Conservation (phyloP, 345 rosid genomes). For the Arabidopsis suecica region DNA sequence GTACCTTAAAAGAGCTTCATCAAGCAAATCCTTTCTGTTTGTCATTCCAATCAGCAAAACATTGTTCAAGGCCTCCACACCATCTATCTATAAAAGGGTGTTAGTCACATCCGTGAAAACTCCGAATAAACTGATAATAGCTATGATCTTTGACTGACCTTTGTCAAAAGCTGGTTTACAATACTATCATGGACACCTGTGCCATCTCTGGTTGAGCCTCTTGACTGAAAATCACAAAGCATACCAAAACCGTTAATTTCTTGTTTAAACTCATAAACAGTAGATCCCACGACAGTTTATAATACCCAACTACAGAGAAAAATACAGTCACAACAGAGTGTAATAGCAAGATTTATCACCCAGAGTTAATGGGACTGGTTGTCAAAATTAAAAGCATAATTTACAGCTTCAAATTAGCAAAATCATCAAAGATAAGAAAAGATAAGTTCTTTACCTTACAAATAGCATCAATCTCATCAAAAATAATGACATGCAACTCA, state of each 20-base stretch:
- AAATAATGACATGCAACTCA: slow-evolving; percentile 95
- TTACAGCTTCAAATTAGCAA: slow-evolving; percentile 16
- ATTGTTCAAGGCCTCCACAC: slow-evolving; percentile 98
- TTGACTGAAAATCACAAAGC: slow-evolving; percentile 64
- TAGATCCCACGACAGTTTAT: background rate
- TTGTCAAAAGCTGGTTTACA: slow-evolving; percentile 95
- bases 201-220: slow-evolving; percentile 98
- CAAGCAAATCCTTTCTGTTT: slow-evolving; percentile 98
- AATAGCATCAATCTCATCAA: slow-evolving; percentile 99
- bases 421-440: background rate
- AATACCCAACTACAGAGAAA: slow-evolving; percentile 8
- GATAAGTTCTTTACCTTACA: slow-evolving; percentile 74
- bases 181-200: slow-evolving; percentile 99
- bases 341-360: background rate
- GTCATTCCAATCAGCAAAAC: slow-evolving; percentile 99
- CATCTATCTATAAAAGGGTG: slow-evolving; percentile 84
- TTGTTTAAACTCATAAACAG: slow-evolving; percentile 8
- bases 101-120: slow-evolving; percentile 23
- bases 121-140: background rate
- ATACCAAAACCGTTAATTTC: background rate
- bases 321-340: background rate
- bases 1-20: slow-evolving; percentile 98
- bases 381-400: slow-evolving; percentile 22
- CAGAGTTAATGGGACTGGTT: background rate
- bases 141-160: slow-evolving; percentile 59